Base-by-base conservation (phyloP, 208 protist species). In the Trypanosoma vivax region DNA sequence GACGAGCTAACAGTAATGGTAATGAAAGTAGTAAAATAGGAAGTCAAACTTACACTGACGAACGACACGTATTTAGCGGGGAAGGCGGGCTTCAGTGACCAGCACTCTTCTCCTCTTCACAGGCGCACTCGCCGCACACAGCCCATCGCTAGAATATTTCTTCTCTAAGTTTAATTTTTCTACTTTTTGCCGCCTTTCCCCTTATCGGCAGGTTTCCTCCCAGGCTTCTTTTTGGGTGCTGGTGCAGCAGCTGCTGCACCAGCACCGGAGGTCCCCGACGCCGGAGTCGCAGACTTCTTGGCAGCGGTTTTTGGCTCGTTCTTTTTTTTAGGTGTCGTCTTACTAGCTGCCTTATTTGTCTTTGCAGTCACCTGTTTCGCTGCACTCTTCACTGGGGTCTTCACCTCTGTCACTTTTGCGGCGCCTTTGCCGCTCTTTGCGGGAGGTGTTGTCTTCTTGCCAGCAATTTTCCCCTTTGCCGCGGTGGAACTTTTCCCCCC, bases 341-440 rank as follows among this genome's bases (percentile, higher is more conserved):
- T 68, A 23, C 64, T 63, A 43, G 67, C 70, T n/a, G 63, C 56
- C 13, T 67, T 51, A 10, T 53, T 47, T 7, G 65, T 25, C 60
- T 65, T 70, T 45, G 69, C 67, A 16, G 60, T 53, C 4, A 43
- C 56, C 49, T 67, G 58, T 53, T 84, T 85, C 28, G 58, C 42
- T 13, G 51, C 21, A 48, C 67, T 76, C 13, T 53, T 46, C n/a
- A 19, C 2, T 11, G 51, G 21, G 29, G 61, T 9, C 46, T 58
- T 64, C 18, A 37, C 25, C 24, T 53, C 28, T n/a, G 51, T 30
- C 54, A 65, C 72, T 45, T 59, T 19, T 42, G 61, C 55, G 7
- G 38, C n/a, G 6, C 55, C 60, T 68, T 79, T 1, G 38, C 31
- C 5, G 50, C 5, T 37, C 33, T 37, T 37, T 51, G 46, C 30